phyloP scores from a whole-genome alignment of 306 rosid species.

The Glycine latifolia region DNA sequence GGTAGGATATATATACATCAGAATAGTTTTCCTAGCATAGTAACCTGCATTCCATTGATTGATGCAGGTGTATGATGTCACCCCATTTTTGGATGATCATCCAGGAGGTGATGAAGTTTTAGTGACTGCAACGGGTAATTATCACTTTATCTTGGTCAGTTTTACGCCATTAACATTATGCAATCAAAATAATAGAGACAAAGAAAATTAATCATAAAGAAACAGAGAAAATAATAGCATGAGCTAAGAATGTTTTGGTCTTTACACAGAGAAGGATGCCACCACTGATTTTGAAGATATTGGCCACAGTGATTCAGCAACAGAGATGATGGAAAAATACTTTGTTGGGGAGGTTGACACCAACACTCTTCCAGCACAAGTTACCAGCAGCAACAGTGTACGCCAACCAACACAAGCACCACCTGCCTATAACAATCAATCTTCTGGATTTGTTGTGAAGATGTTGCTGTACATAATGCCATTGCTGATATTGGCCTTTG shows the following conservation, averaged over 20 bases:
- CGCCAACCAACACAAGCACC: conserved; percentile 40
- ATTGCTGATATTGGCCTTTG: conserved; percentile 67
- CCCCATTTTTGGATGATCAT: conserved; percentile 88
- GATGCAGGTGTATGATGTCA: conserved; percentile 84
- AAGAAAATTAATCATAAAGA: not conserved
- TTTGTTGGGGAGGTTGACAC: conserved; percentile 68
- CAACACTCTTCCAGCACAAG: conserved; percentile 57
- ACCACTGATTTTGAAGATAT: conserved; percentile 86
- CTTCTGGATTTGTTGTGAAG: conserved; percentile 57
- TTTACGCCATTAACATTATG: not conserved
- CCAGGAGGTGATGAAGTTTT: conserved; percentile 97
- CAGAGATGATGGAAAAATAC: conserved; percentile 66
- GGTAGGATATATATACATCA: not conserved
- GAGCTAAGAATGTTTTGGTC: conserved; percentile 34
- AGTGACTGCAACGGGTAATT: conserved; percentile 70
- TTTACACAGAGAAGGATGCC: conserved; percentile 79
- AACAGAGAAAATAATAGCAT: conserved; percentile 1
- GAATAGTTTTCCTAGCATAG: not conserved
- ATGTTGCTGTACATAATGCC: conserved; percentile 67
- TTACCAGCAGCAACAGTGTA: conserved; percentile 38
- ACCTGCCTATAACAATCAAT: conserved; percentile 34
- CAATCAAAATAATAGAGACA: not conserved
- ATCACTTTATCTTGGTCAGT: conserved; percentile 38
- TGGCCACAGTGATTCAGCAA: conserved; percentile 79
- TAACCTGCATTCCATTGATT: conserved; percentile 12